These are phyloP conservation scores for Fraxinus latifolia DNA, from an alignment of 305 asterid genomes.

Conservation along the genomic window DNA sequence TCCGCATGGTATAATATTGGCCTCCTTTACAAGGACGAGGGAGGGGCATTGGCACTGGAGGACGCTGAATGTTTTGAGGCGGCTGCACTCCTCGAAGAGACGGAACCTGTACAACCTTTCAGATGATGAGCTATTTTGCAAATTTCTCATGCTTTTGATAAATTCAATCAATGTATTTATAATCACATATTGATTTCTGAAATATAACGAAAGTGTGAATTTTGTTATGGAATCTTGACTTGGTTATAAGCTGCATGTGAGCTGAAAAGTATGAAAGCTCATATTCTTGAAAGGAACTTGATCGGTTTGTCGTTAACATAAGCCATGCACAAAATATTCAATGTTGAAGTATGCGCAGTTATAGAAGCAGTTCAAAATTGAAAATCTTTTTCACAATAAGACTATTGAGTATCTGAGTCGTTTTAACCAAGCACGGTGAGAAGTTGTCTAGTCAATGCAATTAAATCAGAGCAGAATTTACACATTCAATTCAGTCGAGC, in stretches of 20 bases:
- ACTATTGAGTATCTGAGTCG: not conserved
- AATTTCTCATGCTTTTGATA: not conserved
- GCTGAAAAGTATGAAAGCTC: not conserved
- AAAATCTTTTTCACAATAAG: not conserved
- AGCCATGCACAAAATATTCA: not conserved
- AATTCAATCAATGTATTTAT: constrained; percentile 7
- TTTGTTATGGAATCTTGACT: not conserved
- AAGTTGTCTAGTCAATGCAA: not conserved
- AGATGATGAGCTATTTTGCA: constrained; percentile 35
- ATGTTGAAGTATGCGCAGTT: not conserved
- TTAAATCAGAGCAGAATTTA: not conserved
- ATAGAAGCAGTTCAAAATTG: not conserved
- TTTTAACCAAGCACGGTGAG: not conserved
- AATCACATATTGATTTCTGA: not conserved
- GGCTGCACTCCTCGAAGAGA: constrained; percentile 62
- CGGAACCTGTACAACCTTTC: constrained; percentile 79
- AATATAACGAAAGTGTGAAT: not conserved
- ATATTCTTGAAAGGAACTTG: not conserved
- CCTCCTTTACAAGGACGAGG: constrained; percentile 57
- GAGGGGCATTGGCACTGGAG: constrained; percentile 40
- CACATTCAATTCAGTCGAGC: not conserved
- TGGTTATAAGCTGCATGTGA: not conserved
- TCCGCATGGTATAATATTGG: constrained; percentile 84
- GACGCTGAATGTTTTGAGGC: constrained; percentile 87
- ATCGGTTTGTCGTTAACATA: not conserved